Evolutionary conservation across 1,139 yeast species (phyloP), one percentile per base, ranked within the genome.

Genomic region (Kurtzmaniella natalensis): DNA sequence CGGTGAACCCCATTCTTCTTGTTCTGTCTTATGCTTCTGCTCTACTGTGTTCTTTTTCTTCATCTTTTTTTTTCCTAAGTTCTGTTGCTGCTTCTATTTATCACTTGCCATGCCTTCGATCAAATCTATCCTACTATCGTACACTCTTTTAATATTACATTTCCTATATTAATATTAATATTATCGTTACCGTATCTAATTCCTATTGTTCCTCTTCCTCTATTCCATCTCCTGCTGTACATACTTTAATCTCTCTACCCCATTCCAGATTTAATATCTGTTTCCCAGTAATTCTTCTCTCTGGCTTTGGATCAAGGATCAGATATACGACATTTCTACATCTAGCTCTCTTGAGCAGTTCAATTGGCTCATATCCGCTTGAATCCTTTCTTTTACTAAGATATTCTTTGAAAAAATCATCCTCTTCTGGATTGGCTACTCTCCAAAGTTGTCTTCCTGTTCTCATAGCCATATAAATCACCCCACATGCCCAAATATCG

Each of bases 381-480:
- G 82, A 78, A 39, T 81, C 82, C 53, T 83, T 86, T 38, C 97
- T 69, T 40, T 84, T 86, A 34, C 70, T 68, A 37, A 89, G 61
- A 51, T 89, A 92, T 46, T 74, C 80, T 31, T 69, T 63, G 56
- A 80, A 89, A 53, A 84, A 86, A 46, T 81, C 94, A 55, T 92
- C 97, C 35, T 79, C 86, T 31, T 68, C 72, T 2, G 72, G 61
- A 42, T 76, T 78, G 3, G 97, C 96, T 38, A 80, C 65, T 47
- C 83, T 81, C 98, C 98, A 92, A 38, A 92, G 61, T 50, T 89
- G 95, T 37, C 95, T 72, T 1, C 97, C 98, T 0, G 96, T 86
- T 51, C 97, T 72, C 97, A 92, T 89, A 7, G 96, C 96, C 96
- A 92, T 88, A 58, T 89, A 92, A 30, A 92, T 86, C 15, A 92